A percentile compares a stretch with the other conserved stretches of the same genome.
These are phyloP conservation scores for Cyberlindnera mycetangii DNA, from an alignment of 805 yeast species.

Conservation along the genomic window DNA sequence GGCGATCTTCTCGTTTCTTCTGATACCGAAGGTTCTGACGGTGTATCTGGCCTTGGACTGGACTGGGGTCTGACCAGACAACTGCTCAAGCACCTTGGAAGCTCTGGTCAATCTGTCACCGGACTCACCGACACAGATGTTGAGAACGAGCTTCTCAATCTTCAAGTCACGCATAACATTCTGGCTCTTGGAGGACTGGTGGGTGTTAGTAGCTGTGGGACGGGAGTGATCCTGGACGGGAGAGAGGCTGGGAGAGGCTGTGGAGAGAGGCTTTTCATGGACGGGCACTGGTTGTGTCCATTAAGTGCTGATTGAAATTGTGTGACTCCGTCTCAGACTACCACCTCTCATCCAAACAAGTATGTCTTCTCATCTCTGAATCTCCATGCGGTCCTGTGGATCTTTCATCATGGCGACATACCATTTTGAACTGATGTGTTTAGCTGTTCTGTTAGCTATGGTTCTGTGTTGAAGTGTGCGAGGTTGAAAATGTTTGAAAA, in stretches of 20 bases:
- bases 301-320: no score
- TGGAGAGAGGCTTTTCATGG: no score
- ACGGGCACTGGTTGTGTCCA: no score
- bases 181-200: slow-evolving; percentile 57
- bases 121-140: slow-evolving; percentile 99
- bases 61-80: slow-evolving; percentile 99
- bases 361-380: neutral
- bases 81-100: slow-evolving; percentile 99
- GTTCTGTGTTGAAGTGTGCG: slow-evolving; percentile 5
- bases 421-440: slow-evolving; percentile 26
- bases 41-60: slow-evolving; percentile 99
- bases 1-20: slow-evolving; percentile 99
- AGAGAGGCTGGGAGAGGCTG: neutral
- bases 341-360: neutral
- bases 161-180: slow-evolving; percentile 98
- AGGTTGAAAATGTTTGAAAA: slow-evolving; percentile 18
- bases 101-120: slow-evolving; percentile 99
- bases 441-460: slow-evolving; percentile 7
- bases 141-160: slow-evolving; percentile 98
- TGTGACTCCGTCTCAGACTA: no score
- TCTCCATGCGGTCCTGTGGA: neutral
- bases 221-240: no score
- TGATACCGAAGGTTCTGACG: slow-evolving; percentile 99
- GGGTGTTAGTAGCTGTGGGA: neutral
- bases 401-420: slow-evolving; percentile 13